Base-by-base conservation (phyloP, 306 rosid genomes). In the Datisca glomerata region DNA sequence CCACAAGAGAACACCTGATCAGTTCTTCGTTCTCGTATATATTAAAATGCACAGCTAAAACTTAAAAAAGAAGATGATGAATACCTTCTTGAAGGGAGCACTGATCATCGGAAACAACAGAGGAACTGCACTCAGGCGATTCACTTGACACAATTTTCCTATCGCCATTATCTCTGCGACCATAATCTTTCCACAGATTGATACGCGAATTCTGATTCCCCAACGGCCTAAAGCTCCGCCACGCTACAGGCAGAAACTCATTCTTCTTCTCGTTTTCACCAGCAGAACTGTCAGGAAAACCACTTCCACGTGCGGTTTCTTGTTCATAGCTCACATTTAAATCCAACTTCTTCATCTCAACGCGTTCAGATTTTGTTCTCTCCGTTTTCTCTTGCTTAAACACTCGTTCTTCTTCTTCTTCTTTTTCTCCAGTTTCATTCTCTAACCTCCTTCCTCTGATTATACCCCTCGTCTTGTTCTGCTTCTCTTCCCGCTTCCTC, bases 11-110 rank as follows among this genome's bases (percentile, higher is more conserved):
- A 1, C 3, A 34, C 14, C 32, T 25, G 18, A 25, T 4, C 12
- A 41, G 14, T 17, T 31, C n/a, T 31, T 31, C 6, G 21, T 17
- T 9, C 2, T 8, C 24, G 29, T n/a, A n/a, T n/a, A n/a, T n/a
- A n/a, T n/a, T 25, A 25, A 25, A 4, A 25, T 4, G 31, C 31
- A 25, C 31, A 25, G 31, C 31, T 4, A 8, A 25, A 25, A 4
- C 4, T 4, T 25, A 4, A 25, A 25, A 39, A 23, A 19, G 24
- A n/a, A 4, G 14, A 18, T 36, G 12, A 27, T 10, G 15, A 29
- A 21, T 41, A 84, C 95, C 95, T 71, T 76, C 86, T 14, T 23
- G 70, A 31, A 84, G 76, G 19, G 69, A 65, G 43, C 72, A 57
- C 17, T 20, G 64, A 25, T 60, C 48, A 34, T 76, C 72, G 0